Conservation (phyloP, 2,329 filamentous ascomycete genomes). For the Neodidymelliopsis sp. region DNA sequence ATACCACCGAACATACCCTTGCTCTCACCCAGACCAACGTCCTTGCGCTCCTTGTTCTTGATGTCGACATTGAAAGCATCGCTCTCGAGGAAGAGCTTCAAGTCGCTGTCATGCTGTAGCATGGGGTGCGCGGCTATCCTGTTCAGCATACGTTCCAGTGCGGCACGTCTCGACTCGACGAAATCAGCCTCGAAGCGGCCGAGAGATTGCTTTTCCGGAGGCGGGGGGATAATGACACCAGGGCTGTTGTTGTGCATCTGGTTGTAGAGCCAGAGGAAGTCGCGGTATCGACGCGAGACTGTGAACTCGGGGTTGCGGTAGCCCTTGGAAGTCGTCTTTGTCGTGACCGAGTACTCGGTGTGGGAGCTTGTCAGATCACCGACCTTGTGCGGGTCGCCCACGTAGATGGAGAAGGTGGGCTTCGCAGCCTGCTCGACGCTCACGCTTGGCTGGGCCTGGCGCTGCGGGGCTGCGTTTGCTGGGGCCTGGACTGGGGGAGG, state of each 20-base stretch:
- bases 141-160: slow-evolving; percentile 97
- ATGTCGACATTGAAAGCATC: slow-evolving; percentile 95
- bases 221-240: slow-evolving; percentile 91
- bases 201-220: slow-evolving; percentile 96
- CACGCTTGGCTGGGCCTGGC: slow-evolving; percentile 75
- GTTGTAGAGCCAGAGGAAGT: slow-evolving; percentile 98
- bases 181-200: slow-evolving; percentile 97
- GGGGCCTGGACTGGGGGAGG: slow-evolving; percentile 69
- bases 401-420: slow-evolving; percentile 86
- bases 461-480: slow-evolving; percentile 55
- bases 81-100: slow-evolving; percentile 97
- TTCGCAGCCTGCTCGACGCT: slow-evolving; percentile 93
- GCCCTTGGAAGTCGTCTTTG: slow-evolving; percentile 95
- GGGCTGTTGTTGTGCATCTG: slow-evolving; percentile 94
- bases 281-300: slow-evolving; percentile 91
- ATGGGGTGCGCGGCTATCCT: slow-evolving; percentile 90
- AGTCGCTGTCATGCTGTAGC: slow-evolving; percentile 88
- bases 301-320: slow-evolving; percentile 93
- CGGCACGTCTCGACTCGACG: slow-evolving; percentile 88
- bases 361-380: slow-evolving; percentile 96
- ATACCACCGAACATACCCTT: slow-evolving; percentile 92
- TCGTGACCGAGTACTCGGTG: slow-evolving; percentile 95
- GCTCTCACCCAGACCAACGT: slow-evolving; percentile 84
- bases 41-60: slow-evolving; percentile 95
- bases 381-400: slow-evolving; percentile 97